Percentiles rank a stretch among this genome's conserved stretches.
Conservation (phyloP, 1,284 basidiomycete genomes). For the Ganoderma sinense region DNA sequence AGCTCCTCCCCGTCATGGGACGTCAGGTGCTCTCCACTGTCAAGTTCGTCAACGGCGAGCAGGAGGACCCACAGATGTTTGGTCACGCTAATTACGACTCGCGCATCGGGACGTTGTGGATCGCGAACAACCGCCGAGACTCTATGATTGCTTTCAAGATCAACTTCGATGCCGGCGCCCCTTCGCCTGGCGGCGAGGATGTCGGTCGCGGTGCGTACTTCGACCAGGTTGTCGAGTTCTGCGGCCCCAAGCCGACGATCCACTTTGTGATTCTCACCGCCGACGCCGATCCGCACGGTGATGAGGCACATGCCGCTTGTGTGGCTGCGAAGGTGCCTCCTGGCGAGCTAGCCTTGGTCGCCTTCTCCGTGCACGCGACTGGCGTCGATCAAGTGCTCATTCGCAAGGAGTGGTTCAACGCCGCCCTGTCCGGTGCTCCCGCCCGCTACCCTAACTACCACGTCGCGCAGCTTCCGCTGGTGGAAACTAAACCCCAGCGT, state of each 20-base stretch:
- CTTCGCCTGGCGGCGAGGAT: conserved; percentile 62
- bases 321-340: conserved; percentile 79
- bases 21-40: conserved; percentile 79
- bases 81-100: conserved; percentile 84
- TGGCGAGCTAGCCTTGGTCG: conserved; percentile 79
- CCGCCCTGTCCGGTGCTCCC: conserved; percentile 59
- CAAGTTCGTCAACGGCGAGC: conserved; percentile 73
- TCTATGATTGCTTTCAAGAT: conserved; percentile 83
- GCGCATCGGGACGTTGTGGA: conserved; percentile 82
- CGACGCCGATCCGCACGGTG: conserved; percentile 79
- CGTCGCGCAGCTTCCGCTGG: conserved; percentile 23
- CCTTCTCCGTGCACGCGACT: conserved; percentile 82
- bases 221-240: conserved; percentile 82
- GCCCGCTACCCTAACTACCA: conserved; percentile 70
- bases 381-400: conserved; percentile 87
- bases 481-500: conserved; percentile 48
- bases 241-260: conserved; percentile 82
- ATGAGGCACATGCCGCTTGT: conserved; percentile 82
- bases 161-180: conserved; percentile 65
- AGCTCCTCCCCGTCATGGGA: conserved; percentile 74
- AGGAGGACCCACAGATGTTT: conserved; percentile 82
- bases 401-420: conserved; percentile 81
- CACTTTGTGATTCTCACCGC: conserved; percentile 86
- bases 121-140: conserved; percentile 82
- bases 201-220: conserved; percentile 63